Conservation (phyloP, 305 asterid species). For the Rubia occidens region DNA sequence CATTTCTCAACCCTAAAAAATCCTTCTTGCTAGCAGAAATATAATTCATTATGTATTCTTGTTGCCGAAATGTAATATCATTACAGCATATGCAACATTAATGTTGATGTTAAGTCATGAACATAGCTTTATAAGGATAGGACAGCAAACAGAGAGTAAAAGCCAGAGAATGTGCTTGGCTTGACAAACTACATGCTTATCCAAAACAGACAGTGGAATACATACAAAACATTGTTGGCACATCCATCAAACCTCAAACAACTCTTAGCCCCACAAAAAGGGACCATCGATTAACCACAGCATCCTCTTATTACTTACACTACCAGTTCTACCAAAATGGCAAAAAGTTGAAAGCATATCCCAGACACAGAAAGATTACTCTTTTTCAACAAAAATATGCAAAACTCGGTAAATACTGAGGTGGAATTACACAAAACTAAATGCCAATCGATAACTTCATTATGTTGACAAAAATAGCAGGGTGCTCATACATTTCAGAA, state of each 20-base stretch:
- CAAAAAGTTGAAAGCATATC: neutral
- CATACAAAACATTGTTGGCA: conserved; percentile 7
- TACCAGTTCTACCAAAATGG: conserved; percentile 1
- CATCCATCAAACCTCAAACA: conserved; percentile 13
- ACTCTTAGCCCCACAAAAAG: conserved; percentile 34
- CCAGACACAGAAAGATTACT: neutral
- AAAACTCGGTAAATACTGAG: conserved; percentile 16
- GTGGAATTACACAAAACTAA: neutral
- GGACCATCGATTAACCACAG: conserved; percentile 6
- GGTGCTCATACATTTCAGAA: neutral
- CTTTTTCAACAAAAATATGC: neutral
- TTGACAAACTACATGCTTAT: conserved; percentile 12
- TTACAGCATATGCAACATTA: conserved; percentile 3
- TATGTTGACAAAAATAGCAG: neutral
- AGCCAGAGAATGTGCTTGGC: conserved; percentile 5
- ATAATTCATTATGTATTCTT: neutral
- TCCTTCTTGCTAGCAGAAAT: neutral
- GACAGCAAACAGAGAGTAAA: conserved; percentile 2
- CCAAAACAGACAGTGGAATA: conserved; percentile 9
- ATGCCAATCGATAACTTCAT: too few species aligned
- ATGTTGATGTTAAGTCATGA: neutral
- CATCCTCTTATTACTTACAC: conserved; percentile 16
- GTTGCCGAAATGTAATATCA: neutral
- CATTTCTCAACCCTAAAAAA: neutral
- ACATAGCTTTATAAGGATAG: neutral